Evolutionary conservation across 2,329 filamentous ascomycete species (phyloP).

Genomic region (Mollisia scopiformis): DNA sequence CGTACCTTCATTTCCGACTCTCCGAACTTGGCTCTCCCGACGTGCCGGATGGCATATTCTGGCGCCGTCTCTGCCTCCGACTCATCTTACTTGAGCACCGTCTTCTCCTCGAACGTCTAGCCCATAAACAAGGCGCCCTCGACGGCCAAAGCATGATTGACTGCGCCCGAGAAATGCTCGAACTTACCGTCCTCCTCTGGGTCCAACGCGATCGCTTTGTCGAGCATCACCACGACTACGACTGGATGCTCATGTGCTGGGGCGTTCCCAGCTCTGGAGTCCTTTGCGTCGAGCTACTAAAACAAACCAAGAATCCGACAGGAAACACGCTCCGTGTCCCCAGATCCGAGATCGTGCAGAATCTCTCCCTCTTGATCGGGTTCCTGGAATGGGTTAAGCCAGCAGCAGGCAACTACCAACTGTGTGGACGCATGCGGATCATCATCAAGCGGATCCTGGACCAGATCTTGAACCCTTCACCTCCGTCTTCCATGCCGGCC

Average conservation of each 20-base stretch:
- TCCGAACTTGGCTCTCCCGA: conserved; percentile 43
- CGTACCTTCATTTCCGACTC: conserved; percentile 41
- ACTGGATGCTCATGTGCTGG: conserved; percentile 55
- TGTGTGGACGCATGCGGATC: conserved; percentile 49
- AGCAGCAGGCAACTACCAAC: conserved; percentile 50
- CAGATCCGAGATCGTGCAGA: conserved; percentile 52
- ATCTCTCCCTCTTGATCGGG: conserved; percentile 52
- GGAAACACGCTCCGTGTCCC: conserved; percentile 42
- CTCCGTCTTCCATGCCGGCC: conserved; percentile 5
- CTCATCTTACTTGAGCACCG: conserved; percentile 58
- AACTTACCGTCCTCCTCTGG: conserved; percentile 50
- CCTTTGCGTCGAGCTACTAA: conserved; percentile 52
- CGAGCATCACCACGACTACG: conserved; percentile 46
- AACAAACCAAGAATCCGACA: conserved; percentile 41
- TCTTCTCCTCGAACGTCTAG: conserved; percentile 60
- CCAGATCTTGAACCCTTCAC: conserved; percentile 47
- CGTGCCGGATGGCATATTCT: conserved; percentile 41
- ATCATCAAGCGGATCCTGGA: conserved; percentile 55
- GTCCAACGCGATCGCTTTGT: conserved; percentile 51
- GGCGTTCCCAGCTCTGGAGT: conserved; percentile 53
- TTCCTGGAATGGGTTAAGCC: conserved; percentile 55
- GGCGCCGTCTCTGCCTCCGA: conserved; percentile 47
- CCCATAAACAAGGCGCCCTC: conserved; percentile 48
- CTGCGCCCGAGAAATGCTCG: conserved; percentile 50
- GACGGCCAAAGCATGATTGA: conserved; percentile 46